Conservation (phyloP, 164 flowering plant genomes). For the Stephania yunnanensis region DNA sequence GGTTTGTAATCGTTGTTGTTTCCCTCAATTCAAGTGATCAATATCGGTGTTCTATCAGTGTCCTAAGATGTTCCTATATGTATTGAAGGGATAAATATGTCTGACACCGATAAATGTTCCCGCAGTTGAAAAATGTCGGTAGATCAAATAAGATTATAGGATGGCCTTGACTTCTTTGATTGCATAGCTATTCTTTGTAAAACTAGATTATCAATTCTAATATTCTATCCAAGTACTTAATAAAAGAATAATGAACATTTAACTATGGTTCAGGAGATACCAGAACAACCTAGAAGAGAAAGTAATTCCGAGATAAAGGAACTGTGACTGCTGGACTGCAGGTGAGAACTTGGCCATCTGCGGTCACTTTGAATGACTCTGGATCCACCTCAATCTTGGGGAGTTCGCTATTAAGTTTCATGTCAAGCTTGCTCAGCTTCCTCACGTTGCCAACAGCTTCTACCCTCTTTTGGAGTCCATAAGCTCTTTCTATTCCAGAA, state of each 20-base stretch:
- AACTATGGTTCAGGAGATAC: background rate
- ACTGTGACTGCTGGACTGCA: conserved; percentile 61
- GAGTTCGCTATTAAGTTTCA: conserved; percentile 87
- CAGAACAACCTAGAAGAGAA: conserved; percentile 50
- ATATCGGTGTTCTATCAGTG: too few species aligned
- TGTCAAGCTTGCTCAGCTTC: conserved; percentile 72
- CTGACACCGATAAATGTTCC: background rate
- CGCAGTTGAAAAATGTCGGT: background rate
- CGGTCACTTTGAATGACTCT: conserved; percentile 74
- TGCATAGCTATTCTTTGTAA: background rate
- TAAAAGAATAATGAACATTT: background rate
- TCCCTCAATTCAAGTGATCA: too few species aligned
- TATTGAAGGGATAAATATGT: background rate
- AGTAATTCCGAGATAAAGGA: conserved; percentile 86
- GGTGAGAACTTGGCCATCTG: conserved; percentile 61
- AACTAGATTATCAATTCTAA: too few species aligned
- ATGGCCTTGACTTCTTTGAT: background rate
- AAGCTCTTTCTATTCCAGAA: conserved; percentile 42
- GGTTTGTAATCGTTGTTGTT: too few species aligned
- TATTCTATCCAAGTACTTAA: too few species aligned
- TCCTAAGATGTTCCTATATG: background rate
- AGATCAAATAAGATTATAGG: background rate
- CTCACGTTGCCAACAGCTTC: conserved; percentile 73
- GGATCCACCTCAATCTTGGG: conserved; percentile 85
- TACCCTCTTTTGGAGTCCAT: conserved; percentile 76